These are phyloP conservation scores for Phylloporus sp. DNA, from an alignment of 1,284 basidiomycete genomes.

Conservation along the genomic window DNA sequence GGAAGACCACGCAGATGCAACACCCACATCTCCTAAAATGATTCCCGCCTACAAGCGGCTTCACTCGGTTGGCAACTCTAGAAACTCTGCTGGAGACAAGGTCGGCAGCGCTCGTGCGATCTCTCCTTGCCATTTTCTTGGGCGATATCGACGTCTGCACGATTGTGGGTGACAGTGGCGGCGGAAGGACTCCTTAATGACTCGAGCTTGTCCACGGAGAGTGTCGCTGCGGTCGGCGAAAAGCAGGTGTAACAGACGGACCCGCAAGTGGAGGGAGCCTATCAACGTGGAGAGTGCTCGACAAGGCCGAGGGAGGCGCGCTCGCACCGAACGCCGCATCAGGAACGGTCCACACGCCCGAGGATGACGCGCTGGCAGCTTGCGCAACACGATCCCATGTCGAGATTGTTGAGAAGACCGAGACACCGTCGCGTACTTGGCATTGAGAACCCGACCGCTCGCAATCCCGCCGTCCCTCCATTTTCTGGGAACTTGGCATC, in stretches of 20 bases:
- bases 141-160: slow-evolving; percentile 2
- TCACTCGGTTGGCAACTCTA: slow-evolving; percentile 69
- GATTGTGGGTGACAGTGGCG: slow-evolving; percentile 10
- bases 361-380: slow-evolving; percentile 74
- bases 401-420: slow-evolving; percentile 63
- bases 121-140: slow-evolving; percentile 23
- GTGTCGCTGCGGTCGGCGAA: slow-evolving; percentile 50
- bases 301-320: slow-evolving; percentile 26
- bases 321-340: too few relatives aligned
- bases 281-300: slow-evolving; percentile 34
- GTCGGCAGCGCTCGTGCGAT: slow-evolving; percentile 43
- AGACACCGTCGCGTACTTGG: slow-evolving; percentile 76
- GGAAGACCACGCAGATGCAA: slow-evolving; percentile 52
- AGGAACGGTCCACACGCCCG: slow-evolving; percentile 42
- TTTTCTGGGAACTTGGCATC: too few relatives aligned
- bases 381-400: slow-evolving; percentile 91
- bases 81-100: slow-evolving; percentile 72
- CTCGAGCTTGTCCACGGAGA: slow-evolving; percentile 68
- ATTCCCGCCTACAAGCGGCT: slow-evolving; percentile 69
- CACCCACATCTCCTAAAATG: slow-evolving; percentile 64
- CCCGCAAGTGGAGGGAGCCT: slow-evolving; percentile 56
- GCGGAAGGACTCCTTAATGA: slow-evolving; percentile 29
- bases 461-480: too few relatives aligned
- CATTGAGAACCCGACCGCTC: slow-evolving; percentile 87
- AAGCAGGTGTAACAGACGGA: slow-evolving; percentile 30